Conservation (phyloP, 495 filamentous ascomycete genomes). For the Podospora australis region DNA sequence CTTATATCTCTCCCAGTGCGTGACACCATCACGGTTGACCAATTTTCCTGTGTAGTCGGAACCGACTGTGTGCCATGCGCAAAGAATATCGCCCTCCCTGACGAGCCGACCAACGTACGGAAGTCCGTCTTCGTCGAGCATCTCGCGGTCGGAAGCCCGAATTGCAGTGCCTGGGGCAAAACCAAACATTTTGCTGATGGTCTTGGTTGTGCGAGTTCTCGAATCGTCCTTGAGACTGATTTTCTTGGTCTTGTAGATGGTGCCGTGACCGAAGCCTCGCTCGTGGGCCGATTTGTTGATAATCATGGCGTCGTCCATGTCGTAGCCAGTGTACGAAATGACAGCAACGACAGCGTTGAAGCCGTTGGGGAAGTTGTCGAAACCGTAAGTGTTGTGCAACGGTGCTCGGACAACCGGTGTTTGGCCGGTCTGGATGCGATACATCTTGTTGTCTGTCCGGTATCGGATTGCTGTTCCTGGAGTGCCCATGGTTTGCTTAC, state of each 20-base stretch:
- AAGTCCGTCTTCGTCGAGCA: slow-evolving; percentile 80
- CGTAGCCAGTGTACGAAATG: slow-evolving; percentile 97
- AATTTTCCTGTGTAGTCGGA: slow-evolving; percentile 68
- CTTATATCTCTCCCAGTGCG: slow-evolving; percentile 85
- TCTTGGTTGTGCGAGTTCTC: slow-evolving; percentile 46
- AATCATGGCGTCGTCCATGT: slow-evolving; percentile 99
- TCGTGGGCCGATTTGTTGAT: slow-evolving; percentile 97
- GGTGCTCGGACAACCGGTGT: slow-evolving; percentile 90
- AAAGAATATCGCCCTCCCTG: slow-evolving; percentile 72
- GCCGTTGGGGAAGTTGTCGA: slow-evolving; percentile 99
- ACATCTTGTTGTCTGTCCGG: slow-evolving; percentile 94
- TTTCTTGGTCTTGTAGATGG: slow-evolving; percentile 95
- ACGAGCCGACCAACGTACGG: slow-evolving; percentile 71
- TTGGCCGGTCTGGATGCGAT: slow-evolving; percentile 90
- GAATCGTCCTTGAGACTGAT: slow-evolving; percentile 69
- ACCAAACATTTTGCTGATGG: slow-evolving; percentile 71
- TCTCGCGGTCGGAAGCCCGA: slow-evolving; percentile 54
- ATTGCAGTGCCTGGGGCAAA: slow-evolving; percentile 67
- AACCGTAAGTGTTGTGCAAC: slow-evolving; percentile 88
- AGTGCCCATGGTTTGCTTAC: slow-evolving; percentile 98
- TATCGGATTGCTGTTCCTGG: slow-evolving; percentile 79
- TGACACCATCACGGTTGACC: slow-evolving; percentile 70
- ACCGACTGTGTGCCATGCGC: slow-evolving; percentile 82
- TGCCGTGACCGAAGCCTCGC: slow-evolving; percentile 92
- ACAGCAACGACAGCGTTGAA: slow-evolving; percentile 95